Evolutionary conservation across 164 flowering plant genomes (phyloP).

Genomic region (Vitis cinerea): DNA sequence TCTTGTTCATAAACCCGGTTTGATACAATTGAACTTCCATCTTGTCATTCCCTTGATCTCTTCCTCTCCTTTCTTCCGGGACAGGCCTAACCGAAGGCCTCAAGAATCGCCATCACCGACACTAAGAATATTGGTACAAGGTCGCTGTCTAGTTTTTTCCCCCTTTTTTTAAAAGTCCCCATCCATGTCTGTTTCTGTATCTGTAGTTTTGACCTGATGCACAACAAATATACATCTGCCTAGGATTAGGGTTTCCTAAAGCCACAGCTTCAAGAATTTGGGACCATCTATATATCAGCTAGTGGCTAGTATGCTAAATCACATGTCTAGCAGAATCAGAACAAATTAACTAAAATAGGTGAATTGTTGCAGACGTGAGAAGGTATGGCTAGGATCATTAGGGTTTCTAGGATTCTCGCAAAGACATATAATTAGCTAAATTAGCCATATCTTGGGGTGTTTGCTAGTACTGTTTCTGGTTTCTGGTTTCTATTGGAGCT

Average conservation of each 20-base stretch:
- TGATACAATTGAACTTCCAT: not conserved
- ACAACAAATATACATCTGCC: not conserved
- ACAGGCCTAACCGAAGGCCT: not conserved
- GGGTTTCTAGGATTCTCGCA: not conserved
- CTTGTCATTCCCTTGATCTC: not conserved
- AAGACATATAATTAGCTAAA: not conserved
- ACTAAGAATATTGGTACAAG: not conserved
- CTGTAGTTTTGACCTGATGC: too few species aligned
- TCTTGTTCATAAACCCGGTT: not conserved
- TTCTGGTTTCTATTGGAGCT: not conserved
- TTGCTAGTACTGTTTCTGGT: not conserved
- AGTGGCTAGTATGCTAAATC: not conserved
- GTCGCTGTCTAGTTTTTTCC: not conserved
- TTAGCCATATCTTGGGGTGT: not conserved
- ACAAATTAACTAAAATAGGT: not conserved
- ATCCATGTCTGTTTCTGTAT: not conserved
- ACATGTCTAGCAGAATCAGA: not conserved
- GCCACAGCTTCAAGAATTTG: not conserved
- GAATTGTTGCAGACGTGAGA: too few species aligned
- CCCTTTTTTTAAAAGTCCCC: not conserved
- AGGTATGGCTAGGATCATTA: not conserved
- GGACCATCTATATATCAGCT: not conserved
- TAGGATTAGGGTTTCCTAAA: constrained; percentile 7
- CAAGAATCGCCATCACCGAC: not conserved
- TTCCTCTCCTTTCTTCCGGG: not conserved